Conservation (phyloP, 1,284 basidiomycete genomes). For the Cutaneotrichosporon sp. region DNA sequence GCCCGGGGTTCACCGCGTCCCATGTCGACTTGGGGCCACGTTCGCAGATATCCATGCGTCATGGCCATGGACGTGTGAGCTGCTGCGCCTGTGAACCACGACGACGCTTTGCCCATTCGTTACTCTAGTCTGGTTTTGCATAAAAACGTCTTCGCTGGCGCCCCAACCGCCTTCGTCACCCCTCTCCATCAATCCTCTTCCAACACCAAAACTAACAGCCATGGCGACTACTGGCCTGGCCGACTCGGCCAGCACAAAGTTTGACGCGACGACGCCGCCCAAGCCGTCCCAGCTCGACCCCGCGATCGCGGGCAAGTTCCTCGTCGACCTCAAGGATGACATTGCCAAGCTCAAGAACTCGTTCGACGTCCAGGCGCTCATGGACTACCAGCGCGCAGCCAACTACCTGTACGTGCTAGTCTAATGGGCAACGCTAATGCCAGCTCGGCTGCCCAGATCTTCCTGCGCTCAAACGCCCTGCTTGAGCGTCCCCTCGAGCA, state of each 20-base stretch:
- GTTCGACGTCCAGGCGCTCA: conserved; percentile 46
- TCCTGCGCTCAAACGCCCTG: conserved; percentile 67
- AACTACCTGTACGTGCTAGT: conserved; percentile 35
- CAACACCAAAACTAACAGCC: conserved; percentile 2
- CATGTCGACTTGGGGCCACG: no score
- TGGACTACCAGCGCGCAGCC: conserved; percentile 47
- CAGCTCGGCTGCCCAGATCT: conserved; percentile 58
- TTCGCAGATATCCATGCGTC: no score
- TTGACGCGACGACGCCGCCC: conserved; percentile 42
- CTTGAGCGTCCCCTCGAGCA: conserved; percentile 57
- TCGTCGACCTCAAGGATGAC: conserved; percentile 44
- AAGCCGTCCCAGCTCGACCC: conserved; percentile 42
- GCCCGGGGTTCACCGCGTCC: no score
- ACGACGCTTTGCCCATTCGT: not conserved
- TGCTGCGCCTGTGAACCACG: not conserved
- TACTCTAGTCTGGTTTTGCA: no score
- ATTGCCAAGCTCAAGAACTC: conserved; percentile 14
- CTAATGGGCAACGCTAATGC: not conserved
- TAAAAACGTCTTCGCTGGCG: no score
- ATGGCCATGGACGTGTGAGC: not conserved
- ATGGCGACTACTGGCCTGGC: conserved; percentile 41
- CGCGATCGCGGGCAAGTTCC: conserved; percentile 38
- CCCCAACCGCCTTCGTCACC: not conserved
- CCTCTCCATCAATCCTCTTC: not conserved
- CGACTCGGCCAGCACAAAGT: conserved; percentile 27